A percentile compares a stretch with the other conserved stretches of the same genome.
These are phyloP conservation scores for Salvia splendens DNA, from an alignment of 257 asterid species.

Conservation along the genomic window DNA sequence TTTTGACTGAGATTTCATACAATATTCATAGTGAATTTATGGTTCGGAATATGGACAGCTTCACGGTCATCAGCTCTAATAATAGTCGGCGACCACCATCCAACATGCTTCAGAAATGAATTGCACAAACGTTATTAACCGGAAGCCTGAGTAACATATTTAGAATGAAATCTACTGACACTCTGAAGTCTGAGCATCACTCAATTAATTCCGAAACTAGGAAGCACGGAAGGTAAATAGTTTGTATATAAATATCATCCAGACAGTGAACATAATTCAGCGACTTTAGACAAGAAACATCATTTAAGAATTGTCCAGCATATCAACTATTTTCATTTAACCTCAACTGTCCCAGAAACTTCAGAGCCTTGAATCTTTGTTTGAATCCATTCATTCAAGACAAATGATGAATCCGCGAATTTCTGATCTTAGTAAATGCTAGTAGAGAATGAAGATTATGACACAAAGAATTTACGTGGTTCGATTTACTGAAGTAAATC, in stretches of 20 bases:
- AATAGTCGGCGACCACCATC: constrained; percentile 98
- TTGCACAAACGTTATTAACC: constrained; percentile 25
- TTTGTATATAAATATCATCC: background rate
- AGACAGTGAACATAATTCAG: background rate
- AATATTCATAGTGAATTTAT: constrained; percentile 82
- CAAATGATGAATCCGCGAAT: too few species aligned
- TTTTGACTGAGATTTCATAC: constrained; percentile 86
- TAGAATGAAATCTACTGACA: constrained; percentile 4
- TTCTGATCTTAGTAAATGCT: too few species aligned
- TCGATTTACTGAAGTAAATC: too few species aligned
- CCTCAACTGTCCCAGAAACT: constrained; percentile 99
- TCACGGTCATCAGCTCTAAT: constrained; percentile 95
- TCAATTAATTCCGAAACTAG: constrained; percentile 5
- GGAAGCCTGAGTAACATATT: background rate
- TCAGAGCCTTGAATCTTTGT: constrained; percentile 92
- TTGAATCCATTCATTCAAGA: constrained; percentile 90
- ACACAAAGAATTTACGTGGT: too few species aligned
- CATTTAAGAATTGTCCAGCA: background rate
- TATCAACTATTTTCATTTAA: constrained; percentile 18
- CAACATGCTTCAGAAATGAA: constrained; percentile 64
- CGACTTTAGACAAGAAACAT: constrained; percentile 3
- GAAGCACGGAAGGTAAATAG: background rate
- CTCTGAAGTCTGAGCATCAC: background rate
- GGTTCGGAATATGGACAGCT: constrained; percentile 94
- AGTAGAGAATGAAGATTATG: too few species aligned